phyloP scores from a whole-genome alignment of 2,329 filamentous ascomycete species.

The Penicillium capsulatum region DNA sequence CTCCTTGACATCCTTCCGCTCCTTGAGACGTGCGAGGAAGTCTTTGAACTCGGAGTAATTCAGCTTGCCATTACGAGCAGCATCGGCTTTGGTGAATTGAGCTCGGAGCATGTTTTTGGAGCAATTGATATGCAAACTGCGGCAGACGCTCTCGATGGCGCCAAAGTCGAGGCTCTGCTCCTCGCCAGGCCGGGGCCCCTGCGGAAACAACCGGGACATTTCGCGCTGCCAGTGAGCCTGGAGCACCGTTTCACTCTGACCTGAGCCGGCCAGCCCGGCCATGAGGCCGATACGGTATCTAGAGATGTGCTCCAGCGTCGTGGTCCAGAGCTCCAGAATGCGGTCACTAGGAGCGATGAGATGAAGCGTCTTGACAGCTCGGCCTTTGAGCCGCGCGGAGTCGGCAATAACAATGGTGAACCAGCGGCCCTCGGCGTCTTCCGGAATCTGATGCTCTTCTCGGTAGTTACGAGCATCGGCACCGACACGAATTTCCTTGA shows the following conservation, averaged over 20 bases:
- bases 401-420: slow-evolving; percentile 87
- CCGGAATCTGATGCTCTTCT: slow-evolving; percentile 70
- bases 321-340: slow-evolving; percentile 73
- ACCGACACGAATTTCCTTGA: slow-evolving; percentile 81
- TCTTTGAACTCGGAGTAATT: slow-evolving; percentile 76
- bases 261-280: slow-evolving; percentile 73
- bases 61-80: slow-evolving; percentile 60
- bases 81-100: slow-evolving; percentile 71
- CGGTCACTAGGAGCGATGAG: slow-evolving; percentile 72
- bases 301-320: slow-evolving; percentile 76
- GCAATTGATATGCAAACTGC: slow-evolving; percentile 87
- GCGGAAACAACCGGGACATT: slow-evolving; percentile 64
- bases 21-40: slow-evolving; percentile 79
- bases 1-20: slow-evolving; percentile 71
- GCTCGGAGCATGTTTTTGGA: slow-evolving; percentile 67
- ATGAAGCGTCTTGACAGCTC: slow-evolving; percentile 72
- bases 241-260: slow-evolving; percentile 75
- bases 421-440: slow-evolving; percentile 66
- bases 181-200: slow-evolving; percentile 43
- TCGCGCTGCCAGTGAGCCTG: slow-evolving; percentile 81
- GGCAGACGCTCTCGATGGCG: slow-evolving; percentile 78
- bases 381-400: slow-evolving; percentile 69
- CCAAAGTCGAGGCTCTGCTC: slow-evolving; percentile 71
- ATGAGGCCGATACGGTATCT: slow-evolving; percentile 85
- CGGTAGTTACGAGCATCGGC: slow-evolving; percentile 84